Evolutionary conservation across 352 stramenopile genomes (phyloP), one percentile per base, ranked within the genome.

Genomic region (Poterioochromonas sp.): DNA sequence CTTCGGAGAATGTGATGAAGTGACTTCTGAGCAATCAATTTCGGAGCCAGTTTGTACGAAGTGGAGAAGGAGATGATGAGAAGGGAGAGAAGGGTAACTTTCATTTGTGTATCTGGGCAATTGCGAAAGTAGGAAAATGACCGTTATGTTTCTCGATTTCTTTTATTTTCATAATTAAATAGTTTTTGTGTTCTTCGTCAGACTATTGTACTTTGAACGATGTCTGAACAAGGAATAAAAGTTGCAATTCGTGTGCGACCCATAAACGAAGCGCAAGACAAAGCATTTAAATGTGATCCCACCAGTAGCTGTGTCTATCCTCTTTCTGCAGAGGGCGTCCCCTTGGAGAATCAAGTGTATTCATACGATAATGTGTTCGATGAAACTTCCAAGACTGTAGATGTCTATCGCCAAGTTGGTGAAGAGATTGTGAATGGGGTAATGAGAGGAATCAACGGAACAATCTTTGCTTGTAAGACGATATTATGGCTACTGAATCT

Each of bases 401-500:
- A 97, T 78, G 92, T 97, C 40, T 97, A 97, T 82, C 86, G 95
- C 69, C 88, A 86, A 41, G 87, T 91, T 2, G 90, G 87, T 3
- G 92, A 89, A 29, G 86, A 88, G 35, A 97, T 97, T 77, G 91
- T 97, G 1, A 85, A 93, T 40, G 90, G 87, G 32, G 92, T 95
- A 47, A 89, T 94, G 77, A 85, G 89, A 79, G 93, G 92, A 54
- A 92, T 94, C 83, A 96, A 97, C 81, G 91, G 92, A 79, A 97
- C 92, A 34, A 95, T 91, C 78, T 92, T 91, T 79, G 87, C 76
- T 15, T 74, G 65, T 74, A 74, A 74, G 62, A n/a, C n/a, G n/a
- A n/a, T n/a, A n/a, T n/a, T n/a, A n/a, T n/a, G n/a, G n/a, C n/a
- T n/a, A n/a, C n/a, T n/a, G 29, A 40, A 68, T 8, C 26, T 68